phyloP scores from a whole-genome alignment of 2,329 filamentous ascomycete genomes.

The Ceratocystis cacaofunesta region DNA sequence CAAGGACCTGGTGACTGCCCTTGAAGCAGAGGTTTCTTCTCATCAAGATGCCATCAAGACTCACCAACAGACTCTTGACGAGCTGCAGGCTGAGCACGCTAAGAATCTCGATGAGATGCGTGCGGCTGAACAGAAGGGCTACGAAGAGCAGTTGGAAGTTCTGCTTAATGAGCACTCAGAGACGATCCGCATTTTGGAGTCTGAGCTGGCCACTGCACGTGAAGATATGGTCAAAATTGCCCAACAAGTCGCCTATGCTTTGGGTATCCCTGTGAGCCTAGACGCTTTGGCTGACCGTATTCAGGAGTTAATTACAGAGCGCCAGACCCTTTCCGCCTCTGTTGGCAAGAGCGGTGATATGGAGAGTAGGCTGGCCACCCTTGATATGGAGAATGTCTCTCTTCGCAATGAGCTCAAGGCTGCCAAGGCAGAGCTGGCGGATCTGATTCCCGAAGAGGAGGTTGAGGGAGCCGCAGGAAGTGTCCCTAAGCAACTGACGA shows the following conservation, averaged over 20 bases:
- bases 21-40: conserved; percentile 44
- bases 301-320: conserved; percentile 37
- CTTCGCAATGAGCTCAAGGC: conserved; percentile 48
- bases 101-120: conserved; percentile 37
- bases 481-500: conserved; percentile 42
- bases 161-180: conserved; percentile 48
- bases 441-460: conserved; percentile 38
- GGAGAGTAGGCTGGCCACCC: conserved; percentile 38
- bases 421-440: conserved; percentile 39
- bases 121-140: conserved; percentile 36
- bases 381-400: conserved; percentile 42
- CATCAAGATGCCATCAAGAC: conserved; percentile 44
- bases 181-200: conserved; percentile 40
- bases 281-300: conserved; percentile 52
- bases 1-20: conserved; percentile 33
- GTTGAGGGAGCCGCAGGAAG: conserved; percentile 29
- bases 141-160: conserved; percentile 41
- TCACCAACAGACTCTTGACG: conserved; percentile 37
- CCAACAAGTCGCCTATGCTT: conserved; percentile 44
- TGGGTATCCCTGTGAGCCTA: conserved; percentile 49
- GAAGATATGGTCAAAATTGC: conserved; percentile 52
- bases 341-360: conserved; percentile 30
- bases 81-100: conserved; percentile 35
- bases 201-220: conserved; percentile 49
- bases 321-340: conserved; percentile 31